Evolutionary conservation across 2,329 filamentous ascomycete species (phyloP).

Genomic region (Penicillium rolfsii): DNA sequence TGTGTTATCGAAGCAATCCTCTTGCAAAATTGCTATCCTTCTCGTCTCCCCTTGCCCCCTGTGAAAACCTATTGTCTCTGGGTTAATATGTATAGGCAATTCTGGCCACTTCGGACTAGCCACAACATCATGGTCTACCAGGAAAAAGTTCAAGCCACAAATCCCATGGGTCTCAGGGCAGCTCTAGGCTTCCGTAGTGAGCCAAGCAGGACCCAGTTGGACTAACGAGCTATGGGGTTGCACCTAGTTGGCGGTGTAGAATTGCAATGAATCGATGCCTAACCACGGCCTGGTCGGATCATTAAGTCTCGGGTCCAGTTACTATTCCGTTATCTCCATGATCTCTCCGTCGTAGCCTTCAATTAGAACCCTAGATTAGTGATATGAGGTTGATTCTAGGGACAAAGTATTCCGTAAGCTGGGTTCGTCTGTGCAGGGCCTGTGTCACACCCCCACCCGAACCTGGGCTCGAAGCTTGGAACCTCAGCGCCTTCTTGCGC

Average conservation of each 20-base stretch:
- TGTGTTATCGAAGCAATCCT: not conserved
- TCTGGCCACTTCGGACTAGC: not conserved
- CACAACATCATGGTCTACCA: not conserved
- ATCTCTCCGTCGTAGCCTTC: not conserved
- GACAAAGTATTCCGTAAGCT: not conserved
- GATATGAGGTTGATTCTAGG: not conserved
- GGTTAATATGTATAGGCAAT: not conserved
- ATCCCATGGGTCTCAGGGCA: not conserved
- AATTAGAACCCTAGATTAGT: not conserved
- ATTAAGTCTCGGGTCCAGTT: not conserved
- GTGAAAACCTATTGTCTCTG: not conserved
- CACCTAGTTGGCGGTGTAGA: not conserved
- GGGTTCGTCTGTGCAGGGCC: not conserved
- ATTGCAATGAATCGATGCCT: not conserved
- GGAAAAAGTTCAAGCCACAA: not conserved
- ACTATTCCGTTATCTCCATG: not conserved
- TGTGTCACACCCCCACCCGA: slow-evolving; percentile 10
- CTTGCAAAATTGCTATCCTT: not conserved
- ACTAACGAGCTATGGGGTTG: not conserved
- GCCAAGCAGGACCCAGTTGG: not conserved
- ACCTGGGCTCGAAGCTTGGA: slow-evolving; percentile 7
- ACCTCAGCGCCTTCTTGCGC: not conserved
- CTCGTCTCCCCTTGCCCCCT: not conserved
- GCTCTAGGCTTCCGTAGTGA: not conserved
- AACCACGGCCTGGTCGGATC: not conserved